Conservation (phyloP, 306 rosid species). For the Myrica gale region DNA sequence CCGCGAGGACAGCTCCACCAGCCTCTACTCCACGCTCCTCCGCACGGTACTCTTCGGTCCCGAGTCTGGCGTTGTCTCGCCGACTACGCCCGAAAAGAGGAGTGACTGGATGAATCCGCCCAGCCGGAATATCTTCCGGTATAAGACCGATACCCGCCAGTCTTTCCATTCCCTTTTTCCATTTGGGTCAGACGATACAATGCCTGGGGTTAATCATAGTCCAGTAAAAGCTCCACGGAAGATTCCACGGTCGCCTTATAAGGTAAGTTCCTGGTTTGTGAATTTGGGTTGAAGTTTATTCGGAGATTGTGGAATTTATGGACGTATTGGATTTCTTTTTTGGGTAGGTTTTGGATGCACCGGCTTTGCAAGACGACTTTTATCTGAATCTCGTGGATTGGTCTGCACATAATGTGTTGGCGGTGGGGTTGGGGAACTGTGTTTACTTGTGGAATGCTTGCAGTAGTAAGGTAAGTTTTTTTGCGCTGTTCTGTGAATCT, state of each 20-base stretch:
- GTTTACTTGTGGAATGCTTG: slow-evolving; percentile 99
- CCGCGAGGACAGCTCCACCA: slow-evolving; percentile 57
- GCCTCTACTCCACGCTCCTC: slow-evolving; percentile 65
- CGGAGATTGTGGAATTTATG: slow-evolving; percentile 5
- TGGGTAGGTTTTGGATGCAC: slow-evolving; percentile 87
- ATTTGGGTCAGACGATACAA: slow-evolving; percentile 64
- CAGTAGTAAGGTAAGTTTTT: slow-evolving; percentile 77
- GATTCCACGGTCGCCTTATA: slow-evolving; percentile 92
- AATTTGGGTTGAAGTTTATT: slow-evolving; percentile 10
- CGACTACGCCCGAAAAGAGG: slow-evolving; percentile 68
- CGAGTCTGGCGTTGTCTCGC: slow-evolving; percentile 54
- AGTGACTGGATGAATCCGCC: slow-evolving; percentile 48
- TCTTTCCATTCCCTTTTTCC: slow-evolving; percentile 83
- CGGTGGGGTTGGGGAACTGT: slow-evolving; percentile 93
- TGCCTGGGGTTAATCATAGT: slow-evolving; percentile 59
- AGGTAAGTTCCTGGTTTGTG: slow-evolving; percentile 41
- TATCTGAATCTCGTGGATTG: slow-evolving; percentile 96
- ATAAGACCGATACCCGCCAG: slow-evolving; percentile 79
- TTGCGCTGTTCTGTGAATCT: background rate
- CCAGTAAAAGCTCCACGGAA: slow-evolving; percentile 83
- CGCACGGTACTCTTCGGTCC: slow-evolving; percentile 82
- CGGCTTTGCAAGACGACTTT: slow-evolving; percentile 95
- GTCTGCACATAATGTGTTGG: slow-evolving; percentile 92
- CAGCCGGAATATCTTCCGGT: slow-evolving; percentile 82
- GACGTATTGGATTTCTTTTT: slow-evolving; percentile 1